phyloP scores from a whole-genome alignment of 768 basidiomycete genomes.

The Lactarius deliciosus region DNA sequence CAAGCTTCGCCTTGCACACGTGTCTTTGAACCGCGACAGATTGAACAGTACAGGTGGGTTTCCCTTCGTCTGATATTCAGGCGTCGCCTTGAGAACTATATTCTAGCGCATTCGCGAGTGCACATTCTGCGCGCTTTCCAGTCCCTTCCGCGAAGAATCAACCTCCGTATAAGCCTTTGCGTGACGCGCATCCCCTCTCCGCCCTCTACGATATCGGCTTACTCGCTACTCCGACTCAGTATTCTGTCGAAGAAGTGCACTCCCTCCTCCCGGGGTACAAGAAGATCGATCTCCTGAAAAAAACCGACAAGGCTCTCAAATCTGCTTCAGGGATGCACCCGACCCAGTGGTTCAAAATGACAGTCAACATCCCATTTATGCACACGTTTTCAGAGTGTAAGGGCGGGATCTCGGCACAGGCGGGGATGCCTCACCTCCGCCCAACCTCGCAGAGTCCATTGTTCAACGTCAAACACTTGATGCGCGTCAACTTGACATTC shows the following conservation, averaged over 20 bases:
- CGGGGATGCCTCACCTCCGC: slow-evolving; percentile 22
- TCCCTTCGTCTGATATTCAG: slow-evolving; percentile 3
- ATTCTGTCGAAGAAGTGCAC: slow-evolving; percentile 43
- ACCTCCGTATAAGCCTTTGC: slow-evolving; percentile 62
- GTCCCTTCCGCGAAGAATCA: slow-evolving; percentile 55
- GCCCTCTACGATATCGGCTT: slow-evolving; percentile 52
- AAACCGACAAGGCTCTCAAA: slow-evolving; percentile 51
- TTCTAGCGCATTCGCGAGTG: slow-evolving; percentile 38
- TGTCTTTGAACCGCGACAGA: slow-evolving; percentile 61
- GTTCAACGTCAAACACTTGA: slow-evolving; percentile 32
- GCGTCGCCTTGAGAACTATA: not conserved
- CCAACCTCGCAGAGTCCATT: slow-evolving; percentile 17
- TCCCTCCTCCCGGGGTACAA: slow-evolving; percentile 50
- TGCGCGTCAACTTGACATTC: slow-evolving; percentile 22
- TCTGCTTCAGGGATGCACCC: slow-evolving; percentile 36
- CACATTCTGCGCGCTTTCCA: slow-evolving; percentile 50
- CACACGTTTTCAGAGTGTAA: slow-evolving; percentile 30
- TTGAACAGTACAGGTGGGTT: slow-evolving; percentile 64
- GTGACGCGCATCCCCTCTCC: slow-evolving; percentile 50
- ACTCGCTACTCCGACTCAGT: slow-evolving; percentile 32
- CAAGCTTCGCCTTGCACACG: slow-evolving; percentile 54
- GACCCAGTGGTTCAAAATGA: slow-evolving; percentile 58
- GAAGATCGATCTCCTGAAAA: slow-evolving; percentile 49
- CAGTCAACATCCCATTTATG: slow-evolving; percentile 52
- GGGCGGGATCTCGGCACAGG: slow-evolving; percentile 10